Evolutionary conservation across 768 basidiomycete species (phyloP).

Genomic region (Galerina marginata): DNA sequence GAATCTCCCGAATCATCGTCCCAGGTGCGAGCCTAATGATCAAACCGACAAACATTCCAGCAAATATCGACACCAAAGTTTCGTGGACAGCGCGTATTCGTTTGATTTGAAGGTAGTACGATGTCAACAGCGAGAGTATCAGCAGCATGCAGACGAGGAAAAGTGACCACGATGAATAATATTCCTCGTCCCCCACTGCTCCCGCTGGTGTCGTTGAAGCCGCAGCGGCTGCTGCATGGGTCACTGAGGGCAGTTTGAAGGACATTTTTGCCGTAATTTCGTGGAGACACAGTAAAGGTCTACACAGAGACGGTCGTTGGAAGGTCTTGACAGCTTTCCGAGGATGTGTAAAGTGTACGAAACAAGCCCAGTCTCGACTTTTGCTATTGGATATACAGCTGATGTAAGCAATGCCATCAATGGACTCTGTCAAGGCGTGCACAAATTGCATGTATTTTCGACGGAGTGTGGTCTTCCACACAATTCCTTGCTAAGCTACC

Average conservation of each 20-base stretch:
- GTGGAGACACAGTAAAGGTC: constrained; percentile 23
- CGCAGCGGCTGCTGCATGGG: constrained; percentile 34
- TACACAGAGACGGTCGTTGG: constrained; percentile 18
- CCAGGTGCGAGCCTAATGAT: constrained; percentile 90
- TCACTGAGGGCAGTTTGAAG: constrained; percentile 40
- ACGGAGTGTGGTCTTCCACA: too few relatives aligned
- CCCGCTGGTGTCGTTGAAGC: constrained; percentile 39
- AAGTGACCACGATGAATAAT: constrained; percentile 93
- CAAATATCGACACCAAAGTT: constrained; percentile 93
- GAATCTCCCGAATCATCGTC: constrained; percentile 95
- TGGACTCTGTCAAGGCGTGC: too few relatives aligned
- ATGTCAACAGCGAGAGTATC: constrained; percentile 92
- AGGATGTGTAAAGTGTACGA: background rate
- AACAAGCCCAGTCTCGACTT: background rate
- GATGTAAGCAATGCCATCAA: constrained; percentile 5
- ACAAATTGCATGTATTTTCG: too few relatives aligned
- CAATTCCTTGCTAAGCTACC: too few relatives aligned
- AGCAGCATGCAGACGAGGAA: constrained; percentile 92
- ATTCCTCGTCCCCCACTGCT: constrained; percentile 79
- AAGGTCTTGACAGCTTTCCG: background rate
- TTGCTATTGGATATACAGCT: constrained; percentile 3
- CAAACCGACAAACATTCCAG: constrained; percentile 95
- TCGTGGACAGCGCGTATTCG: constrained; percentile 95
- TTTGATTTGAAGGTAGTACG: constrained; percentile 97
- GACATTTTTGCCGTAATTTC: constrained; percentile 31